Conservation (phyloP, 140 eudicot genomes). For the Anethum foeniculum region DNA sequence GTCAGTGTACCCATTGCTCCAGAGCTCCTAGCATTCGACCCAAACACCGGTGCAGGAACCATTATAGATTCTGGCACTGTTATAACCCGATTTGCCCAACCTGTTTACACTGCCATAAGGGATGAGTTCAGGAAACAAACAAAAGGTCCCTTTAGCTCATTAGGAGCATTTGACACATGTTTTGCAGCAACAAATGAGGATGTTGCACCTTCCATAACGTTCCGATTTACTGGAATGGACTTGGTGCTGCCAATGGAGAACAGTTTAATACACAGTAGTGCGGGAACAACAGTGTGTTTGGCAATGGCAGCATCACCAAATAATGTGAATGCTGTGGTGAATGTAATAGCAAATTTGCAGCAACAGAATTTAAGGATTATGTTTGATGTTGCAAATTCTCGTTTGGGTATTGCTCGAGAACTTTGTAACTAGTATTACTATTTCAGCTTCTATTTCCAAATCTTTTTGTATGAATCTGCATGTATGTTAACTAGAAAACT, state of each 20-base stretch:
- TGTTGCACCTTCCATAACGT: constrained; percentile 51
- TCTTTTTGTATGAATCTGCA: neutral
- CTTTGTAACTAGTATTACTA: constrained; percentile 46
- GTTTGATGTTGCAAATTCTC: constrained; percentile 65
- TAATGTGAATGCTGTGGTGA: constrained; percentile 67
- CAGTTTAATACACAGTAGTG: constrained; percentile 72
- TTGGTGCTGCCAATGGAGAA: constrained; percentile 71
- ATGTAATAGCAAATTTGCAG: constrained; percentile 84
- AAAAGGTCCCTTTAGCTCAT: constrained; percentile 55
- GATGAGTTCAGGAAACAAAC: constrained; percentile 64
- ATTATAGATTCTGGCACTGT: constrained; percentile 85
- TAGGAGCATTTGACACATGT: constrained; percentile 90
- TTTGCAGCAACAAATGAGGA: constrained; percentile 59
- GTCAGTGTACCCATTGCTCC: constrained; percentile 67
- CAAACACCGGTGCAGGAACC: constrained; percentile 75
- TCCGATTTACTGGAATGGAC: constrained; percentile 59
- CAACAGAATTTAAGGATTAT: constrained; percentile 83
- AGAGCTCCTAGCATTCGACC: constrained; percentile 57
- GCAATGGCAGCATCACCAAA: constrained; percentile 81
- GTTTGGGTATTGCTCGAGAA: constrained; percentile 81
- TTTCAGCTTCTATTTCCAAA: neutral
- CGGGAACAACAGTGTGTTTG: constrained; percentile 70
- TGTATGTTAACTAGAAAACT: neutral
- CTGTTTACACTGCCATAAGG: constrained; percentile 42
- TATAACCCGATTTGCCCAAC: constrained; percentile 63